These are phyloP conservation scores for Aspergillus vadensis DNA, from an alignment of 2,329 filamentous ascomycete species.

Conservation along the genomic window DNA sequence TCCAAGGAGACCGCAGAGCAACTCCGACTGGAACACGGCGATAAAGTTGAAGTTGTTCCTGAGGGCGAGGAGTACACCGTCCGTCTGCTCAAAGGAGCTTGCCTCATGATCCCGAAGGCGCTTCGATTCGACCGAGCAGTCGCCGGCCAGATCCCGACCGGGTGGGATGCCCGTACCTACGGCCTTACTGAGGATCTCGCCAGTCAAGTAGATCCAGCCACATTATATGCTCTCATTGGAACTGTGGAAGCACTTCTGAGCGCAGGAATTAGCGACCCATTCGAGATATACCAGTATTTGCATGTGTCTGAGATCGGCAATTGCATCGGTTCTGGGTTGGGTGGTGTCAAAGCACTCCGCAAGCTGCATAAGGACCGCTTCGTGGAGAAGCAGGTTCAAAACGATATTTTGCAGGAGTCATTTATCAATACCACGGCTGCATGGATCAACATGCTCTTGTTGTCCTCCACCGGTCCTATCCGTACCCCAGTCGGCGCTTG, in stretches of 20 bases:
- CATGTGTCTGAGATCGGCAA: constrained; percentile 95
- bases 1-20: constrained; percentile 7
- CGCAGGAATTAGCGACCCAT: constrained; percentile 91
- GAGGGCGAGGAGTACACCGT: constrained; percentile 57
- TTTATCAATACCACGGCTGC: constrained; percentile 99
- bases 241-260: constrained; percentile 84
- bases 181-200: constrained; percentile 95
- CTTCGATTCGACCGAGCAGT: constrained; percentile 49
- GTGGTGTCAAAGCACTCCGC: constrained; percentile 80
- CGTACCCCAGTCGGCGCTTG: constrained; percentile 96
- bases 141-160: constrained; percentile 88
- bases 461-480: constrained; percentile 93
- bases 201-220: constrained; percentile 89
- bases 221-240: constrained; percentile 88
- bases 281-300: constrained; percentile 98
- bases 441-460: constrained; percentile 96
- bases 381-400: constrained; percentile 91
- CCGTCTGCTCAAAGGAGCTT: constrained; percentile 87
- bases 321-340: constrained; percentile 93
- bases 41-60: not conserved
- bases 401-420: constrained; percentile 94
- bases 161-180: constrained; percentile 92
- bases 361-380: constrained; percentile 96
- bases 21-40: constrained; percentile 6
- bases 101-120: constrained; percentile 53